Conservation (phyloP, 176 grass and related monocot genomes). For the Oryza officinalis region DNA sequence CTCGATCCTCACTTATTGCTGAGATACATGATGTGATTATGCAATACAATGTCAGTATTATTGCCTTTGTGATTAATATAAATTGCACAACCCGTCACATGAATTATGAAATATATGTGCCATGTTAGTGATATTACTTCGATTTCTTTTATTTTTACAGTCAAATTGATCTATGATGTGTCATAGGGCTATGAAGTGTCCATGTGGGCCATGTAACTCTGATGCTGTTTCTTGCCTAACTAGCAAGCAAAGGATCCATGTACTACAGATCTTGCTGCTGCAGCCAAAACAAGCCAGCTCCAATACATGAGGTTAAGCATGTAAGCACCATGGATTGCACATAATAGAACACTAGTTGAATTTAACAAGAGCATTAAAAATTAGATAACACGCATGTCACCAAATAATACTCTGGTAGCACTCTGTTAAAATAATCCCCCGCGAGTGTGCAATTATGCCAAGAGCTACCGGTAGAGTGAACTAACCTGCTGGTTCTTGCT, state of each 20-base stretch:
- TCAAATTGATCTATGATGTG: not conserved
- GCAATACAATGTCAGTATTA: not conserved
- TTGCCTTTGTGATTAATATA: not conserved
- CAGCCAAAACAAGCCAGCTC: not conserved
- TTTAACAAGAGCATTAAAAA: not conserved
- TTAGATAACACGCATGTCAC: not conserved
- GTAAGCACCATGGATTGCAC: not conserved
- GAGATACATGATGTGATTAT: not conserved
- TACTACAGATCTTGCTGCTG: not conserved
- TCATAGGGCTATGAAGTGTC: too few species aligned
- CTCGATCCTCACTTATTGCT: not conserved
- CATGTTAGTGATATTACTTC: not conserved
- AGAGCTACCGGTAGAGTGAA: not conserved
- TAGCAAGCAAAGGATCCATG: not conserved
- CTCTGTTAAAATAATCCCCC: not conserved
- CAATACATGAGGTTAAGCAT: not conserved
- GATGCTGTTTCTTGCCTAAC: not conserved
- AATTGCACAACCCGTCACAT: not conserved
- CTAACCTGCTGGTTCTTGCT: conserved; percentile 32
- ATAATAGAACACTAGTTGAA: not conserved
- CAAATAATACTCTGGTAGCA: too few species aligned
- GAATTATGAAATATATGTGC: not conserved
- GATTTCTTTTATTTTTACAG: not conserved
- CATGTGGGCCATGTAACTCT: not conserved
- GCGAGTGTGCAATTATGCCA: conserved; percentile 23